Percentiles rank a stretch among this genome's conserved stretches.
Evolutionary conservation across 2,329 filamentous ascomycete species (phyloP).

Genomic region (Monosporascus sp.): DNA sequence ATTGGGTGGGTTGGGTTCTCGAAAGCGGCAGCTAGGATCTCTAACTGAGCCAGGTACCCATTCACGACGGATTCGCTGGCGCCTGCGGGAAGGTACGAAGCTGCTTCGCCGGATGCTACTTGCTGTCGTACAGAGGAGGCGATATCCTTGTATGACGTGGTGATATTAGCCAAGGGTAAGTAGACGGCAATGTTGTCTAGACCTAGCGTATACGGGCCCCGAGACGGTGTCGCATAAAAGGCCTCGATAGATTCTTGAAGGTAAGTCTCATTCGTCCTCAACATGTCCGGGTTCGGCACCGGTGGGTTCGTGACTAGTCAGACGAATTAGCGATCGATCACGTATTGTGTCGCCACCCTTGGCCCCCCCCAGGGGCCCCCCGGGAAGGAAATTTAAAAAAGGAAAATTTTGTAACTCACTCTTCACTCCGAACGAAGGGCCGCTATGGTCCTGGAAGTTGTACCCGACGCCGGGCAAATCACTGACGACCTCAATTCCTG

Average conservation of each 20-base stretch:
- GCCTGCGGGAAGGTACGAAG: background rate
- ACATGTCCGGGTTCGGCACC: background rate
- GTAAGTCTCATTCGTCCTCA: slow-evolving; percentile 24
- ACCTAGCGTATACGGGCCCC: slow-evolving; percentile 31
- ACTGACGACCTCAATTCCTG: background rate
- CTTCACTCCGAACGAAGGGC: background rate
- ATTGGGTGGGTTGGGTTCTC: slow-evolving; percentile 20
- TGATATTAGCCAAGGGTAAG: slow-evolving; percentile 14
- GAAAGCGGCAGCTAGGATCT: slow-evolving; percentile 11
- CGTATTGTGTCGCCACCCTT: too few species aligned
- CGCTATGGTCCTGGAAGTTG: background rate
- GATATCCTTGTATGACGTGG: slow-evolving; percentile 15
- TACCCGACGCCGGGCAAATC: background rate
- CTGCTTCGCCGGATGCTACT: background rate
- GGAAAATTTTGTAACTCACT: too few species aligned
- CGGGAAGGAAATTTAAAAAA: too few species aligned
- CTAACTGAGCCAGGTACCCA: slow-evolving; percentile 12
- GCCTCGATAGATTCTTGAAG: slow-evolving; percentile 24
- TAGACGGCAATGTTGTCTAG: slow-evolving; percentile 26
- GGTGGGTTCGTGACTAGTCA: background rate
- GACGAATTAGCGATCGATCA: background rate
- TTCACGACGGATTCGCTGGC: background rate
- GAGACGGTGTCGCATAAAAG: slow-evolving; percentile 25
- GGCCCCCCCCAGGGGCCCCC: too few species aligned
- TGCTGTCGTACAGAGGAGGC: slow-evolving; percentile 14